Base-by-base conservation (phyloP, 23 red algal species). In the Gracilaria caudata region DNA sequence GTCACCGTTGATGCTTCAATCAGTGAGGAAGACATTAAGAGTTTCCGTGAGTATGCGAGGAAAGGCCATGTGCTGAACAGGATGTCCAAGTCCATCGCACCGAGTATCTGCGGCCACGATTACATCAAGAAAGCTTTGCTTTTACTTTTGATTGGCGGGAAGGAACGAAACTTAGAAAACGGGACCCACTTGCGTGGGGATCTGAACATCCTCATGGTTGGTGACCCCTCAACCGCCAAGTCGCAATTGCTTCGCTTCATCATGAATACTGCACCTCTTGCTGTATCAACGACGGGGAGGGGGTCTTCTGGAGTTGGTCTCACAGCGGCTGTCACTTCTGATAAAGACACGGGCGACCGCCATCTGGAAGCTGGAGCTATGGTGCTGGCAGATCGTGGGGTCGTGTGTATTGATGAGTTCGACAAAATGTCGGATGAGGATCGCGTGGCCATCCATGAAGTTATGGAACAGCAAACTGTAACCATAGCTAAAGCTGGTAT, bases 341-440 rank as follows among this genome's bases (percentile, higher is more conserved):
- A 99, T 59, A 83, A 92, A n/a, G 97, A 99, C 49, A 99, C 97
- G 7, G 89, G 89, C 26, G 97, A 99, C 54, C 89, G 97, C 23
- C 93, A 95, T 73, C 86, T 99, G 2, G 97, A 99, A 73, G 97
- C 97, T 23, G 97, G 97, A 0, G 97, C 97, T 20, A 99, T 99
- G 97, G 97, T 99, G 23, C 83, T 99, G 20, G 97, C 97, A 13
- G 97, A 99, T 58, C 90, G 97, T 64, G 97, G 97, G 19, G 91
- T 99, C 25, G 97, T 99, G 25, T 99, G 97, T 81, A 99, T 99
- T 68, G 97, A 99, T 80, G 97, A 99, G 81, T 99, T 99, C 78
- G 97, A 99, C 83, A 99, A 99, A 77, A 99, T 99, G 97, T 94
- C 85, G 11, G 97, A 99, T 55, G 94, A 93, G 39, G 97, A 99